Percentiles rank a stretch among this genome's conserved stretches.
Conservation (phyloP, 192 early-diverging fungal genomes). For the Coemansia aciculifera region DNA sequence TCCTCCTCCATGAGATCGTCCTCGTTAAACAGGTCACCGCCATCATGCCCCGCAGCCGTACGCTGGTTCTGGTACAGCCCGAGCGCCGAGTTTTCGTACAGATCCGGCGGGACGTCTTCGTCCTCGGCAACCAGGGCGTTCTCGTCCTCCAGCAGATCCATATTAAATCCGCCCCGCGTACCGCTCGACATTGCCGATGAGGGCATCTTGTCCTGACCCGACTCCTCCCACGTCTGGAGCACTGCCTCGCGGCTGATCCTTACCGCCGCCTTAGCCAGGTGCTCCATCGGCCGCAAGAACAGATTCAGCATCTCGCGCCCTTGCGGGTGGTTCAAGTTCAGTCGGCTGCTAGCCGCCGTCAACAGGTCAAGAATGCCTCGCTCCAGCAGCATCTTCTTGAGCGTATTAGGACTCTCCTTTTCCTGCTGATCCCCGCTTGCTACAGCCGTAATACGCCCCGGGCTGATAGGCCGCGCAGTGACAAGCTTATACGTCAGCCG, state of each 20-base stretch:
- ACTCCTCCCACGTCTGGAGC: slow-evolving; percentile 47
- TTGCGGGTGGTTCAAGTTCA: slow-evolving; percentile 90
- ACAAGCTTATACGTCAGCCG: slow-evolving; percentile 49
- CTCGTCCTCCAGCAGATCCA: slow-evolving; percentile 47
- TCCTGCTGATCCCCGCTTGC: slow-evolving; percentile 8
- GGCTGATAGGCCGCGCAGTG: slow-evolving; percentile 45
- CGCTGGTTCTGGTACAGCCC: slow-evolving; percentile 57
- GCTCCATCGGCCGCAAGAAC: slow-evolving; percentile 86
- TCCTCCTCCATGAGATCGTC: slow-evolving; percentile 49
- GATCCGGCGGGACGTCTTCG: slow-evolving; percentile 56
- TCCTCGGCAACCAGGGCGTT: slow-evolving; percentile 30
- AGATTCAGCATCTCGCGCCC: slow-evolving; percentile 71
- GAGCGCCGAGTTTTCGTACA: slow-evolving; percentile 55
- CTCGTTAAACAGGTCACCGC: slow-evolving; percentile 26
- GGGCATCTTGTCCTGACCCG: slow-evolving; percentile 55
- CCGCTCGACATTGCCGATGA: slow-evolving; percentile 11
- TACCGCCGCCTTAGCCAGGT: slow-evolving; percentile 84
- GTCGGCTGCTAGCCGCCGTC: slow-evolving; percentile 75
- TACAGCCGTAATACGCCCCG: slow-evolving; percentile 14
- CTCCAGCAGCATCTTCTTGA: slow-evolving; percentile 77
- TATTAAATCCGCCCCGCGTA: slow-evolving; percentile 33
- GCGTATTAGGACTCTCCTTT: slow-evolving; percentile 33
- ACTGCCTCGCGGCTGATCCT: slow-evolving; percentile 75
- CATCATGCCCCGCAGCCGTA: slow-evolving; percentile 22
- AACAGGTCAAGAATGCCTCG: slow-evolving; percentile 80